Percentiles rank a stretch among this genome's conserved stretches.
These are phyloP conservation scores for Rhipidocladum racemiflorum DNA, from an alignment of 176 grass and related monocot species.

Conservation along the genomic window DNA sequence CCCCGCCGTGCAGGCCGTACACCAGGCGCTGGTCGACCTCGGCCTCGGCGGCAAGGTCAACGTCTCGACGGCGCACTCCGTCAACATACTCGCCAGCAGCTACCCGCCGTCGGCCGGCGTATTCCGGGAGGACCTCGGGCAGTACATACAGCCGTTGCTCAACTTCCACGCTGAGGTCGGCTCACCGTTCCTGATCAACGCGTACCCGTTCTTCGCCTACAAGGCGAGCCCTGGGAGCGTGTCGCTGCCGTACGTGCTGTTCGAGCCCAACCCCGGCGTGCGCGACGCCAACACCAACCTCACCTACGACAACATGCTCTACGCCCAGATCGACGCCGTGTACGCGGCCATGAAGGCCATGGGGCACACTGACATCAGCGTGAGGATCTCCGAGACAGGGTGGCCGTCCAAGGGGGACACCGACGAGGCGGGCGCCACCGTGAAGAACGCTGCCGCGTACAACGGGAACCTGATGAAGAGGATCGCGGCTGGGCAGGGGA, in stretches of 20 bases:
- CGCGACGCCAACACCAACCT: slow-evolving; percentile 56
- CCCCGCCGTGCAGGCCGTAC: slow-evolving; percentile 65
- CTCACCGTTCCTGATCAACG: slow-evolving; percentile 76
- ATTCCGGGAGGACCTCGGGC: slow-evolving; percentile 46
- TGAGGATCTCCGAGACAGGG: slow-evolving; percentile 74
- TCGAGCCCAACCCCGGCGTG: slow-evolving; percentile 65
- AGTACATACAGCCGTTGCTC: slow-evolving; percentile 60
- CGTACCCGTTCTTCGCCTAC: slow-evolving; percentile 90
- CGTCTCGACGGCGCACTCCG: slow-evolving; percentile 64
- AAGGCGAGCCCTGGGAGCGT: slow-evolving; percentile 46
- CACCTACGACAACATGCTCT: slow-evolving; percentile 89
- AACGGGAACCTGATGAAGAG: slow-evolving; percentile 73
- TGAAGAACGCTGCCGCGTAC: slow-evolving; percentile 60
- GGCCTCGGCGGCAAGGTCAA: slow-evolving; percentile 48
- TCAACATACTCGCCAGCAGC: slow-evolving; percentile 51
- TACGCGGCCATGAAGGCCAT: slow-evolving; percentile 63
- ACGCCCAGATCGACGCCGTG: slow-evolving; percentile 87
- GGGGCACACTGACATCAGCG: slow-evolving; percentile 50
- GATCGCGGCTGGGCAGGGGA: slow-evolving; percentile 55
- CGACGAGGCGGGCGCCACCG: slow-evolving; percentile 61
- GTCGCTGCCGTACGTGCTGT: slow-evolving; percentile 75
- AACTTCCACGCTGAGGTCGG: slow-evolving; percentile 48
- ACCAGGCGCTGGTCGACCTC: slow-evolving; percentile 56
- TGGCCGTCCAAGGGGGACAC: slow-evolving; percentile 73
- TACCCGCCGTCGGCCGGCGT: slow-evolving; percentile 74